Evolutionary conservation across 2,329 filamentous ascomycete species (phyloP).

Genomic region (Fusarium stilboides): DNA sequence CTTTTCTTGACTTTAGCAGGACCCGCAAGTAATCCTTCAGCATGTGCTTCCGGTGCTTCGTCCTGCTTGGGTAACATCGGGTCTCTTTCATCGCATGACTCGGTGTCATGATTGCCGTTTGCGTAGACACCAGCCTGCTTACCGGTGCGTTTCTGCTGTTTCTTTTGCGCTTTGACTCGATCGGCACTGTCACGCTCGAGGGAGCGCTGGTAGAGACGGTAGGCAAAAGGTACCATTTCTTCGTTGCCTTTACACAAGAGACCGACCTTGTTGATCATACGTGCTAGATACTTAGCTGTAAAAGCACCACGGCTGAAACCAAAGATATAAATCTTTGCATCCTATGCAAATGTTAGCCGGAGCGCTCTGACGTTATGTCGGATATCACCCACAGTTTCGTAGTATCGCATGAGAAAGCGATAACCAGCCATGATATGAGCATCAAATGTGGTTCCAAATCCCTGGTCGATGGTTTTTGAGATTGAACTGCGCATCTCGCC

Average conservation of each 20-base stretch:
- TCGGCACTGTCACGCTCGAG: too few relatives aligned
- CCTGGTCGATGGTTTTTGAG: constrained; percentile 59
- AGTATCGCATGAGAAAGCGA: constrained; percentile 68
- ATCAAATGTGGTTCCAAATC: constrained; percentile 63
- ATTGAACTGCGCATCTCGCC: constrained; percentile 55
- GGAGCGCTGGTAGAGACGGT: constrained; percentile 53
- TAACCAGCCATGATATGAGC: constrained; percentile 68
- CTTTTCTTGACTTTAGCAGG: constrained; percentile 35
- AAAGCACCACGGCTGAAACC: constrained; percentile 68
- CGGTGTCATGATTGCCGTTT: too few relatives aligned
- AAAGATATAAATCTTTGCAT: constrained; percentile 68
- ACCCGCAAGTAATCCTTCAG: too few relatives aligned
- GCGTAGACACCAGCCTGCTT: too few relatives aligned
- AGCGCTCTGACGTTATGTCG: neutral
- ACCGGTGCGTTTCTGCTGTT: constrained; percentile 14
- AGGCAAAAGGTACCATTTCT: constrained; percentile 68
- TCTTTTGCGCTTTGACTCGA: constrained; percentile 18
- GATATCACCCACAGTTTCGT: constrained; percentile 54
- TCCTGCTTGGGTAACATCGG: too few relatives aligned
- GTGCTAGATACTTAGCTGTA: constrained; percentile 65
- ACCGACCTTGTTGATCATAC: constrained; percentile 65
- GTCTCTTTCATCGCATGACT: too few relatives aligned
- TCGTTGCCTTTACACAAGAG: constrained; percentile 67
- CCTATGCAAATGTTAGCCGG: constrained; percentile 43
- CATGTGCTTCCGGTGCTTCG: too few relatives aligned